Evolutionary conservation across 345 rosid genomes (phyloP), one percentile per base, ranked within the genome.

Genomic region (Chamaenerion angustifolium): DNA sequence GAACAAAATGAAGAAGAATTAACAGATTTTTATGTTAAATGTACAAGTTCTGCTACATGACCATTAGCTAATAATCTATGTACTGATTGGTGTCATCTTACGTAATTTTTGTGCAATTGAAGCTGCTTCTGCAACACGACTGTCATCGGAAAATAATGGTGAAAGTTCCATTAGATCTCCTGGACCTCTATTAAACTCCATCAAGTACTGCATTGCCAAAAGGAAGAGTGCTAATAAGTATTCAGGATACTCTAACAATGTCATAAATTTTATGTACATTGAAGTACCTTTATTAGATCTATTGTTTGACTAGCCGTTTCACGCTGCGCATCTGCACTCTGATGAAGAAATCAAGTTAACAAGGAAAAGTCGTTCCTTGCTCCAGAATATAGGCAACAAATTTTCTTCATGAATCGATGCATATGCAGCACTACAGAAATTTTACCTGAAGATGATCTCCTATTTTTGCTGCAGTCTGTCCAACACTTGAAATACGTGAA

Each of bases 311-410:
- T 82, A 57, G 98, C 96, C 44, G 95, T 92, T 71, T 84, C 98
- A 55, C 98, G 79, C 66, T 92, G 98, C 64, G 98, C 88, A 77
- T 92, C 96, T 64, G 96, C 95, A 82, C 90, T 92, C 98, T 92
- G 79, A 64, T 14, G 60, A 70, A 54, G 25, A 52, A 27, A 62
- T 40, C 55, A 15, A 37, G 35, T 46, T 43, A 55, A 50, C 45
- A 1, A 7, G 44, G 13, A 27, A 10, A 21, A 21, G 4, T 40
- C 15, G 4, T 35, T 15, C 40, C 13, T 56, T 40, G 47, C 16
- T 15, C 23, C 2, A 7, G 49, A 14, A 6, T 25, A 21, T 21
- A 27, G 10, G 14, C 16, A 7, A 40, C 6, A 11, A 55, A 42
- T 4, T 7, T 8, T 37, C 7, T 1, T 46, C 12, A 6, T 14